Base-by-base conservation (phyloP, 345 rosid species). In the Acer yangbiense region DNA sequence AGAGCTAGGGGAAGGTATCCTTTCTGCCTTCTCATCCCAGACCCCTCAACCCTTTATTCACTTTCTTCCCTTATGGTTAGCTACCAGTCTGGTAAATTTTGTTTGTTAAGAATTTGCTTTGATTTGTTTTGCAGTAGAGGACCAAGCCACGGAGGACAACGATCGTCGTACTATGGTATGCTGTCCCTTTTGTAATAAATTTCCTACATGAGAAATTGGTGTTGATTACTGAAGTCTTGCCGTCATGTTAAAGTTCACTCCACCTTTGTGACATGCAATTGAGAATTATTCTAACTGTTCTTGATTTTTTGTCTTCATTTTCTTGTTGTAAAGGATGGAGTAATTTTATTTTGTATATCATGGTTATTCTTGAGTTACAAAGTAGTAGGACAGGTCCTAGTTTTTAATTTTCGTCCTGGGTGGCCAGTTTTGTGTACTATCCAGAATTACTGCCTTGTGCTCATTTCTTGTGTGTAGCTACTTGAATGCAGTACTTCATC, bases 81-180 rank as follows among this genome's bases (percentile, higher is more conserved):
- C 13, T 60, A 18, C 64, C 64, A 20, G 13, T 10, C 64, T 60
- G 27, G 64, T 60, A 20, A 18, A 20, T 7, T 60, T 6, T 20
- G 64, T 21, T 54, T 39, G 9, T 71, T 63, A 63, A 27, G 77
- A 41, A 52, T 13, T 65, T 82, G 61, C 2, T 73, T 57, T 43
- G 27, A 57, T 68, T 75, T 79, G 52, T 41, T 78, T 29, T 82
- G 57, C 71, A 62, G 69, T 89, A 95, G 97, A 80, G 94, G 86
- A 84, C 76, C 96, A 21, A 80, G 93, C 81, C 69, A 90, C 57
- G 90, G 92, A 75, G 94, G 91, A 68, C 90, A 83, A 17, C 80
- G 87, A 72, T 78, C 94, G 14, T 81, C 90, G 66, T 75, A 90
- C 66, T 87, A 88, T 87, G 98, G 97, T 96, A 87, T 76, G 85